Evolutionary conservation across 345 rosid species (phyloP), one percentile per base, ranked within the genome.

Genomic region (Aegle marmelos): DNA sequence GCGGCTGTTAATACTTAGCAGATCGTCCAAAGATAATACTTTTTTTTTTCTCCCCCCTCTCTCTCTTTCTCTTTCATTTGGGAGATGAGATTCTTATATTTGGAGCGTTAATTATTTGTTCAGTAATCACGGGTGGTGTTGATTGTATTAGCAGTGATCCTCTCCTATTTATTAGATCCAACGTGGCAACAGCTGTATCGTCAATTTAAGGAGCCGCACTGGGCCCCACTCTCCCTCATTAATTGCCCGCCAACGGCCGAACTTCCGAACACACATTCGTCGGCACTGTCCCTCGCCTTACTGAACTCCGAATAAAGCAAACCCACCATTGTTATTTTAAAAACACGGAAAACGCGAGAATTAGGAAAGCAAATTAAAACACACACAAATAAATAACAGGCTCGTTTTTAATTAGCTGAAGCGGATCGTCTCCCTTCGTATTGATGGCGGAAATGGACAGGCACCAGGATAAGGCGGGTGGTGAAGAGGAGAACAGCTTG

Each of bases 361-460:
- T 53, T 19, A 53, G 7, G 45, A 22, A 73, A 68, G 14, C 56
- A 54, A 24, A 22, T 25, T 10, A 16, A 74, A 63, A 80, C 73
- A 73, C n/a, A n/a, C n/a, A 45, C 0, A 41, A 41, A 45, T 3
- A 3, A 14, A 45, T 45, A 45, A 45, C 50, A 13, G 50, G 50
- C 73, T 53, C 76, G 27, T 66, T 66, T 36, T 37, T 25, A 24
- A n/a, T 41, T 39, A 17, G 25, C 61, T 36, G 76, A 79, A 79
- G 85, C 67, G 68, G 72, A 74, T 56, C 70, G 76, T 64, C n/a
- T n/a, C n/a, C n/a, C n/a, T n/a, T n/a, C 37, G 37, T 66, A 19
- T 24, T 48, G 24, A 92, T 89, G 97, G 90, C 86, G 85, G 88
- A 85, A 36, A 75, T 19, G 64, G 84, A 81, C 73, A 82, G 78